These are phyloP conservation scores for Batkoa obscura DNA, from an alignment of 371 early-diverging fungal genomes.

Conservation along the genomic window DNA sequence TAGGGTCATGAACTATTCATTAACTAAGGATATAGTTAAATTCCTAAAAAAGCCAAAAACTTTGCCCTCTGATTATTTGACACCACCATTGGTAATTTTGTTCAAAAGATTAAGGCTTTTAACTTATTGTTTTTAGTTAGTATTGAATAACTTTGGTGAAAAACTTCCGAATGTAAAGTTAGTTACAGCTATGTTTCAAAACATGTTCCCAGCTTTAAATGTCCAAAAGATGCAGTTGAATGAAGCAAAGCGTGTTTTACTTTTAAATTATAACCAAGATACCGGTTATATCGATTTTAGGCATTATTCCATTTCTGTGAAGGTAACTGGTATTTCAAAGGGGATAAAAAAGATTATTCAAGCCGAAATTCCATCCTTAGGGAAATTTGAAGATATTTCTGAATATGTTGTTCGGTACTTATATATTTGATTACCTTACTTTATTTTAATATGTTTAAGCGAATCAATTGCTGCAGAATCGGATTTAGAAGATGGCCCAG, in stretches of 20 bases:
- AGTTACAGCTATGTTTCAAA: slow-evolving; percentile 84
- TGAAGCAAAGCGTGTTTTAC: slow-evolving; percentile 74
- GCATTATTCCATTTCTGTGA: slow-evolving; percentile 77
- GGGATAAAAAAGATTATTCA: slow-evolving; percentile 60
- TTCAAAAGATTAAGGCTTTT: neutral
- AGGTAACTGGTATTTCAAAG: slow-evolving; percentile 73
- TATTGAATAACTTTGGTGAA: slow-evolving; percentile 79
- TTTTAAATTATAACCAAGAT: slow-evolving; percentile 75
- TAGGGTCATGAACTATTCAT: slow-evolving; percentile 60
- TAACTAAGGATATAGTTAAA: slow-evolving; percentile 62
- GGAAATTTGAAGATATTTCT: slow-evolving; percentile 67
- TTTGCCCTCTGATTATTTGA: slow-evolving; percentile 51
- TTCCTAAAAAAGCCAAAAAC: slow-evolving; percentile 65
- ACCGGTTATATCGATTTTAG: slow-evolving; percentile 73
- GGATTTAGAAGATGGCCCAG: slow-evolving; percentile 81
- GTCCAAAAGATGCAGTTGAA: slow-evolving; percentile 78
- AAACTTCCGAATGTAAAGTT: slow-evolving; percentile 61
- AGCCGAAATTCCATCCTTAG: slow-evolving; percentile 56
- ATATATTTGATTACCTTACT: neutral
- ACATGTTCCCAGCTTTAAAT: slow-evolving; percentile 89
- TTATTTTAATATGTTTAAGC: slow-evolving; percentile 7
- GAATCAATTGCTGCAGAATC: slow-evolving; percentile 77
- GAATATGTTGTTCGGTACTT: slow-evolving; percentile 61
- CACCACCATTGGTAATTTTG: slow-evolving; percentile 42
- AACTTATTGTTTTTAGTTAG: slow-evolving; percentile 22